These are phyloP conservation scores for Schoenoplectus tabernaemontani DNA, from an alignment of 202 grass and related monocot species.

Conservation along the genomic window DNA sequence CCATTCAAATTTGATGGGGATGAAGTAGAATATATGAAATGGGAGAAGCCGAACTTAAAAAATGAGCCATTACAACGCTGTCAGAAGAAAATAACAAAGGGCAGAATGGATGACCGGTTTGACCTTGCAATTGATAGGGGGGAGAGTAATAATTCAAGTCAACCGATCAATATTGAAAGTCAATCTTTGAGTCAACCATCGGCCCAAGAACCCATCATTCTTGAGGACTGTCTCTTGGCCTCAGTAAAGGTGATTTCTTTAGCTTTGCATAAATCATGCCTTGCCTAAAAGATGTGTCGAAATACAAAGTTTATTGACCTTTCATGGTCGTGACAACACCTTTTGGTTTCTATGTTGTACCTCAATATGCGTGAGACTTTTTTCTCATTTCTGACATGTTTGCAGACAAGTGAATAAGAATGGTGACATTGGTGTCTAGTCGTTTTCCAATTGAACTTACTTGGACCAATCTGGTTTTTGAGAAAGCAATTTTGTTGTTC, in stretches of 20 bases:
- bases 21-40: constrained; percentile 56
- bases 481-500: background rate
- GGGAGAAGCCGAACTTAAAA: constrained; percentile 50
- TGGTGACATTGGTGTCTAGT: background rate
- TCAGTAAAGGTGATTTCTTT: constrained; percentile 72
- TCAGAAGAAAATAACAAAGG: constrained; percentile 19
- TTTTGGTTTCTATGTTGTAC: background rate
- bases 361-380: background rate
- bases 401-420: background rate
- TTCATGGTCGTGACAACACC: background rate
- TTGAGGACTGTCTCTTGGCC: constrained; percentile 91
- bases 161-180: constrained; percentile 50
- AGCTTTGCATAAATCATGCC: background rate
- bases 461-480: background rate
- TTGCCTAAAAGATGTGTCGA: background rate
- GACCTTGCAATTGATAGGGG: constrained; percentile 30
- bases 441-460: background rate
- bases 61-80: constrained; percentile 30
- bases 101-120: constrained; percentile 23
- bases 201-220: constrained; percentile 46
- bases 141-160: constrained; percentile 43
- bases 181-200: constrained; percentile 38
- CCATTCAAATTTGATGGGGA: constrained; percentile 89
- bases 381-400: background rate
- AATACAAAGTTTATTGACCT: background rate